Evolutionary conservation across 208 protist species (phyloP), one percentile per base, ranked within the genome.

Genomic region (Trypanosoma platydactyli): DNA sequence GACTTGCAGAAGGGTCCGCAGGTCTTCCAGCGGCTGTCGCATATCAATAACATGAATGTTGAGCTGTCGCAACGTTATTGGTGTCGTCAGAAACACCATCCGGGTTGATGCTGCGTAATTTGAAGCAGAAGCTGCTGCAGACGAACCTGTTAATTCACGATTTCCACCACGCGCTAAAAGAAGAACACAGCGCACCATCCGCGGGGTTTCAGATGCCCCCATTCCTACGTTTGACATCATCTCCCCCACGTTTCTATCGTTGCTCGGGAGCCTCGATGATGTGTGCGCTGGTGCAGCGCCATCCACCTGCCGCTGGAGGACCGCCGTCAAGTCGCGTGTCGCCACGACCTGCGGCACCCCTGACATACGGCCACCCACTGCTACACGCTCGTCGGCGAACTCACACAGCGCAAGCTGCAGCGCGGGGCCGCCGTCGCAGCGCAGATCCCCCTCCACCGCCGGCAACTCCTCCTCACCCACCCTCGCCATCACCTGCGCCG

Each of bases 31-130:
- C 16, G 87, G 87, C 42, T 78, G 66, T 22, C 65, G 68, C 25
- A 89, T 70, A 48, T 92, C 83, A 0, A 95, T 49, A 11, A 80
- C 84, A 42, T 88, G 78, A 20, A 95, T 71, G 57, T 77, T 78
- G 7, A 95, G 62, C 48, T 94, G 78, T 1, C 73, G 60, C 33
- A 89, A 56, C n/a, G 64, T 69, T 11, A 92, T 69, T 30, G 67
- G 55, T 6, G 9, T 27, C 18, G 5, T 38, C 33, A 38, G 33
- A 38, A 9, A 38, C 33, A 38, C 9, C 33, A 25, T 33, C 20
- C 1, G 3, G 30, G 24, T 24, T 41, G 38, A 6, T 51, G 20
- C 12, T 9, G 27, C 27, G 3, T 29, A 5, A 2, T 30, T 40
- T 49, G 35, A 40, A 30, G 45, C 38, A 33, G 13, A 7, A 18